These are phyloP conservation scores for Ogataea populi-albae DNA, from an alignment of 805 yeast species.

Conservation along the genomic window DNA sequence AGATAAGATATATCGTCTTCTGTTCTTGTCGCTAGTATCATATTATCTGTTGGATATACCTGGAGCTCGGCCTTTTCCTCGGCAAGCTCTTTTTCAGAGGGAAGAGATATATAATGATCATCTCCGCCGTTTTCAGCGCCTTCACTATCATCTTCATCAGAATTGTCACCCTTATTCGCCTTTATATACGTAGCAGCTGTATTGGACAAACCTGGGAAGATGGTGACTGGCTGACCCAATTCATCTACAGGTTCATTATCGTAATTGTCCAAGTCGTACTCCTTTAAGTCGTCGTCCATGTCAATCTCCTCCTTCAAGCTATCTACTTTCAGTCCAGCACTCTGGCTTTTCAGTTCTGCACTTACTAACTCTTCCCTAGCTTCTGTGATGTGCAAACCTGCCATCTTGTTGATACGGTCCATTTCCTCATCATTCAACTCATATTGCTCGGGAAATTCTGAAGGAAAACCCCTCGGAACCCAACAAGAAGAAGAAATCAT, in stretches of 20 bases:
- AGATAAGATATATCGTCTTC: slow-evolving; percentile 92
- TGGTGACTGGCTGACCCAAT: slow-evolving; percentile 53
- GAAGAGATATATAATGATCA: slow-evolving; percentile 63
- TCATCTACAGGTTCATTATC: slow-evolving; percentile 63
- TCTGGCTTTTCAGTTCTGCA: slow-evolving; percentile 36
- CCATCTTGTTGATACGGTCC: slow-evolving; percentile 84
- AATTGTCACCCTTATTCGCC: slow-evolving; percentile 44
- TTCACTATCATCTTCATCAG: slow-evolving; percentile 33
- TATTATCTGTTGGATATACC: slow-evolving; percentile 84
- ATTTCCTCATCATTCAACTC: slow-evolving; percentile 89
- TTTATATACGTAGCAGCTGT: slow-evolving; percentile 56
- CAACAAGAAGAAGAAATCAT: slow-evolving; percentile 93
- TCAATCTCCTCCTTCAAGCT: slow-evolving; percentile 52
- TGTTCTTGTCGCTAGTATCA: slow-evolving; percentile 88
- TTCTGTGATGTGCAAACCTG: slow-evolving; percentile 76
- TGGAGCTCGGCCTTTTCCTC: slow-evolving; percentile 85
- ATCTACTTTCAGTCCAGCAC: slow-evolving; percentile 18
- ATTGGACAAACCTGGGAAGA: slow-evolving; percentile 69
- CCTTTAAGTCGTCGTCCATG: slow-evolving; percentile 81
- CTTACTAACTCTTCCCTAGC: slow-evolving; percentile 63
- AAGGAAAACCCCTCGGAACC: slow-evolving; percentile 95
- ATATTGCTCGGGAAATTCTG: slow-evolving; percentile 87
- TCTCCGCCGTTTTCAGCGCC: slow-evolving; percentile 35
- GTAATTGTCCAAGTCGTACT: slow-evolving; percentile 81
- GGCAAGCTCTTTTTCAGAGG: slow-evolving; percentile 57